Evolutionary conservation across 352 stramenopile species (phyloP).

Genomic region (Elongisporangium prolatum): DNA sequence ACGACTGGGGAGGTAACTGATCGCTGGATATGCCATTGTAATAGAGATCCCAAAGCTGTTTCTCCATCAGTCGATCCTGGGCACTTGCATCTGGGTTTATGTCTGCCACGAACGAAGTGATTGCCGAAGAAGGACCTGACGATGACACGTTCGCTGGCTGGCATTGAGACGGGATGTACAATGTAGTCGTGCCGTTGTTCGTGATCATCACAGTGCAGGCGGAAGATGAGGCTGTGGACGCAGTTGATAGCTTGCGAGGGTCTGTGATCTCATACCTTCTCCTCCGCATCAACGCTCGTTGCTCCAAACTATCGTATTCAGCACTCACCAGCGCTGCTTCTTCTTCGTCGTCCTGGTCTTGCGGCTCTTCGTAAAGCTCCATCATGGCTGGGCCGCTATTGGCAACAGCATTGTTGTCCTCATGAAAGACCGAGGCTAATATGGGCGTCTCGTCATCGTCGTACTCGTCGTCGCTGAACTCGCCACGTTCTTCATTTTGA

Average conservation of each 20-base stretch:
- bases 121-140: slow-evolving; percentile 1
- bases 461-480: slow-evolving; percentile 2
- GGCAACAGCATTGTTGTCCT: neutral
- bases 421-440: neutral
- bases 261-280: slow-evolving; percentile 15
- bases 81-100: neutral
- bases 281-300: slow-evolving; percentile 11
- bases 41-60: slow-evolving; percentile 57
- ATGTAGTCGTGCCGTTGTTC: slow-evolving; percentile 35
- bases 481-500: slow-evolving; percentile 1
- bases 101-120: slow-evolving; percentile 6
- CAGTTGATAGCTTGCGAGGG: slow-evolving; percentile 13
- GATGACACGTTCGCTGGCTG: slow-evolving; percentile 7
- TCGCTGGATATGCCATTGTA: slow-evolving; percentile 47
- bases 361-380: neutral
- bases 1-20: slow-evolving; percentile 3
- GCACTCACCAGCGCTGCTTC: slow-evolving; percentile 6
- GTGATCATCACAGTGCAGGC: slow-evolving; percentile 29
- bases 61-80: slow-evolving; percentile 40
- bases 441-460: neutral
- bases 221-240: slow-evolving; percentile 11
- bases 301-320: slow-evolving; percentile 9
- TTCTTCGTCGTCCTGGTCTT: slow-evolving; percentile 13
- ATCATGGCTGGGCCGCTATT: neutral
- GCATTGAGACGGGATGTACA: slow-evolving; percentile 41